Base-by-base conservation (phyloP, 768 basidiomycete genomes). In the Tricholoma saponaceum region DNA sequence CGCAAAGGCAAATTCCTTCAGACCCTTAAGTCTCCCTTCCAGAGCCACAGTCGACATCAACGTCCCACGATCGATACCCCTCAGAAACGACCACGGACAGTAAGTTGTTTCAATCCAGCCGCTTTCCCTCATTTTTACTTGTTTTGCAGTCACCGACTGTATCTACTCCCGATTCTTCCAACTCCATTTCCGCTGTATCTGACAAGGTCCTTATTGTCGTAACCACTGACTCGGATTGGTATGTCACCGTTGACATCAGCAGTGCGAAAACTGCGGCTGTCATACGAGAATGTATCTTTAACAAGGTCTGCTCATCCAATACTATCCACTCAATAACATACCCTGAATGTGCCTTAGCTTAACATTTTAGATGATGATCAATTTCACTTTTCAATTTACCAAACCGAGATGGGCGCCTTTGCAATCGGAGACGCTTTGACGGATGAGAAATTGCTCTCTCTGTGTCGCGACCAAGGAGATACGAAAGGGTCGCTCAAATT, bases 401-500 rank as follows among this genome's bases (percentile, higher is more conserved):
- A 86, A 59, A 96, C 94, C 0, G 90, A 92, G 71, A 88, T 97
- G 64, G 91, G 90, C 58, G 81, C 83, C 25, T 87, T 79, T 61
- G 88, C 89, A 16, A 81, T 89, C 44, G 85, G 90, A 4, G 85
- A 86, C 13, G 83, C 93, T 6, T 72, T 97, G 30, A 73, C 81
- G 12, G 83, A 89, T 59, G 87, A 92, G 26, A 77, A 76, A 59
- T 74, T 98, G 5, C 81, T 90, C 64, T 78, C 82, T 16, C 78
- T 95, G 33, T 93, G 92, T 69, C 76, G 78, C 55, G 78, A 85
- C 41, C 73, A 81, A 7, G 92, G 90, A 35, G 94, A 97, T 70
- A 75, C 81, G 25, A 87, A 80, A 66, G 92, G 92, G 14, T 82
- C 84, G 20, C 84, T 96, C 66, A 95, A 95, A 70, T 87, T 97